Evolutionary conservation across 805 yeast species (phyloP).

Genomic region (Metschnikowia baotianmanensis): DNA sequence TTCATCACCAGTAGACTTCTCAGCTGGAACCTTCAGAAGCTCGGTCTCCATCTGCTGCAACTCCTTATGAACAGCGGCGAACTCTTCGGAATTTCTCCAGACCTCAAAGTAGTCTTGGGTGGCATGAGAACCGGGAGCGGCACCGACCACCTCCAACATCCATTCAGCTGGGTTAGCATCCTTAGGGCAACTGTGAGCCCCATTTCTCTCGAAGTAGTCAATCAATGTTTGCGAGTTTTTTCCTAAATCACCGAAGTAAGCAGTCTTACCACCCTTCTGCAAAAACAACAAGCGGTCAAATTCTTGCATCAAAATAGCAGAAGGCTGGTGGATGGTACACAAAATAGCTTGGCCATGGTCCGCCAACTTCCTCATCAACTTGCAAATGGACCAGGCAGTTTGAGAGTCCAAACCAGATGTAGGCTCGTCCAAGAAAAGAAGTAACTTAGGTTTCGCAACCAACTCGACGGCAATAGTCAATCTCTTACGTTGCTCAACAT

Average conservation of each 20-base stretch:
- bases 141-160: conserved; percentile 86
- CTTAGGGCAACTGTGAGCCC: conserved; percentile 60
- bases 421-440: conserved; percentile 68
- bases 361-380: conserved; percentile 63
- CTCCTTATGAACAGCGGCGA: conserved; percentile 55
- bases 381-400: conserved; percentile 68
- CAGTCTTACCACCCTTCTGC: conserved; percentile 76
- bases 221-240: conserved; percentile 56
- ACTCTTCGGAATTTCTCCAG: conserved; percentile 72
- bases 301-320: conserved; percentile 64
- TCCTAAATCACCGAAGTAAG: conserved; percentile 81
- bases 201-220: conserved; percentile 65
- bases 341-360: conserved; percentile 71
- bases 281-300: conserved; percentile 66
- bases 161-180: conserved; percentile 42
- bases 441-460: conserved; percentile 64
- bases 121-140: conserved; percentile 78
- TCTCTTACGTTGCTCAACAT: conserved; percentile 24
- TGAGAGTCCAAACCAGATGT: conserved; percentile 73
- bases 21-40: conserved; percentile 25
- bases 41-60: conserved; percentile 64
- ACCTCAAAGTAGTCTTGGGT: conserved; percentile 70
- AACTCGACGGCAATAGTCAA: conserved; percentile 67
- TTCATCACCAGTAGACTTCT: conserved; percentile 24
- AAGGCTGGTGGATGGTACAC: conserved; percentile 79